Conservation (phyloP, 2,329 filamentous ascomycete genomes). For the Alternaria burnsii region DNA sequence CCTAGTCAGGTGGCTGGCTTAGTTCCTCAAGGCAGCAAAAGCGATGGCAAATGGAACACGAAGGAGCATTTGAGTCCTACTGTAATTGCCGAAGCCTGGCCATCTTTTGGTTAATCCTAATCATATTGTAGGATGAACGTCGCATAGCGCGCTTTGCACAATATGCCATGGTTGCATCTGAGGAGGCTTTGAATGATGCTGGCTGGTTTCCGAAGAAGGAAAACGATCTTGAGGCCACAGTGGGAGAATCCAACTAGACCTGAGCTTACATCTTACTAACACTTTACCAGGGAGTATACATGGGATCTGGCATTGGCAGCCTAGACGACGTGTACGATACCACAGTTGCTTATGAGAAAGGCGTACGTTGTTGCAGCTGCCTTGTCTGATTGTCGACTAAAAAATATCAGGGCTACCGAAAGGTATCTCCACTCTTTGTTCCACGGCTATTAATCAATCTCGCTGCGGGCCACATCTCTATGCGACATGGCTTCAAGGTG, state of each 20-base stretch:
- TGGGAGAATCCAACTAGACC: slow-evolving; percentile 40
- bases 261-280: slow-evolving; percentile 12
- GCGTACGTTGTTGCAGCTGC: slow-evolving; percentile 61
- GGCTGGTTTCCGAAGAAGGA: slow-evolving; percentile 72
- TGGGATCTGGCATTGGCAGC: slow-evolving; percentile 95
- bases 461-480: slow-evolving; percentile 92
- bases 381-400: slow-evolving; percentile 4
- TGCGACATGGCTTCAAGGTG: slow-evolving; percentile 82
- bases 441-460: slow-evolving; percentile 94
- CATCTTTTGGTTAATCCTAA: slow-evolving; percentile 47
- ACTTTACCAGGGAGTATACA: slow-evolving; percentile 74
- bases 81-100: slow-evolving; percentile 25
- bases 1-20: slow-evolving; percentile 87
- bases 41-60: slow-evolving; percentile 57
- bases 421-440: slow-evolving; percentile 92
- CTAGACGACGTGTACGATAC: slow-evolving; percentile 90
- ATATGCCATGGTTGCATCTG: slow-evolving; percentile 85
- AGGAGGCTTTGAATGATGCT: slow-evolving; percentile 86
- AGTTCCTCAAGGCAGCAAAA: slow-evolving; percentile 68
- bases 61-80: slow-evolving; percentile 56
- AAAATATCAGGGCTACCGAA: slow-evolving; percentile 77
- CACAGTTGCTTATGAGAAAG: slow-evolving; percentile 76
- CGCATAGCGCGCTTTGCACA: slow-evolving; percentile 93
- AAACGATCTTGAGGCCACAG: slow-evolving; percentile 75
- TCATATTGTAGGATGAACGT: slow-evolving; percentile 64